phyloP scores from a whole-genome alignment of 2,329 filamentous ascomycete species.

The Alternaria ethzedia region DNA sequence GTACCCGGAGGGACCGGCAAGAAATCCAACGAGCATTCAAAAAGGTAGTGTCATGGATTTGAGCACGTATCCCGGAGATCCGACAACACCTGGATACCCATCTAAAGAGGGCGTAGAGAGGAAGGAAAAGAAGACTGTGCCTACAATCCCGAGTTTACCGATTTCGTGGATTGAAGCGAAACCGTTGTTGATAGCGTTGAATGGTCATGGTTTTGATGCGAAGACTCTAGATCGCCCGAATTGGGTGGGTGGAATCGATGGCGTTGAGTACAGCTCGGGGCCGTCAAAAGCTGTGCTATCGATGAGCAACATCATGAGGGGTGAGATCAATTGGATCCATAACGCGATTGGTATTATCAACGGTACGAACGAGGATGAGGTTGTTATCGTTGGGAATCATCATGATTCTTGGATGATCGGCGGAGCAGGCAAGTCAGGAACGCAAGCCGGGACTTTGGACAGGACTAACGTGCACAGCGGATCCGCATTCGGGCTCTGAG shows the following conservation, averaged over 20 bases:
- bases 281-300: constrained; percentile 55
- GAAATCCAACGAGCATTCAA: constrained; percentile 53
- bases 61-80: constrained; percentile 56
- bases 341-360: constrained; percentile 72
- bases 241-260: constrained; percentile 41
- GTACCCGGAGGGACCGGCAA: constrained; percentile 28
- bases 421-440: constrained; percentile 46
- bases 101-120: constrained; percentile 84
- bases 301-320: constrained; percentile 73
- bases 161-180: constrained; percentile 83
- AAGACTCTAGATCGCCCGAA: constrained; percentile 42
- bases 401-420: constrained; percentile 62
- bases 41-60: constrained; percentile 65
- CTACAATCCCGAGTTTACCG: constrained; percentile 82
- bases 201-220: constrained; percentile 74
- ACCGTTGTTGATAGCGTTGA: constrained; percentile 80
- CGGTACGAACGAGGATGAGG: constrained; percentile 64
- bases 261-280: constrained; percentile 40
- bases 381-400: constrained; percentile 60
- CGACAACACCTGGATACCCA: constrained; percentile 66
- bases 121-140: constrained; percentile 61
- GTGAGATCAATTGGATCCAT: constrained; percentile 78
- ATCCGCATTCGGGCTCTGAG: constrained; percentile 59
- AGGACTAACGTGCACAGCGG: constrained; percentile 35
- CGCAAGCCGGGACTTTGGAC: background rate